Conservation (phyloP, 176 grass and related monocot genomes). For the Triticum monococcum region DNA sequence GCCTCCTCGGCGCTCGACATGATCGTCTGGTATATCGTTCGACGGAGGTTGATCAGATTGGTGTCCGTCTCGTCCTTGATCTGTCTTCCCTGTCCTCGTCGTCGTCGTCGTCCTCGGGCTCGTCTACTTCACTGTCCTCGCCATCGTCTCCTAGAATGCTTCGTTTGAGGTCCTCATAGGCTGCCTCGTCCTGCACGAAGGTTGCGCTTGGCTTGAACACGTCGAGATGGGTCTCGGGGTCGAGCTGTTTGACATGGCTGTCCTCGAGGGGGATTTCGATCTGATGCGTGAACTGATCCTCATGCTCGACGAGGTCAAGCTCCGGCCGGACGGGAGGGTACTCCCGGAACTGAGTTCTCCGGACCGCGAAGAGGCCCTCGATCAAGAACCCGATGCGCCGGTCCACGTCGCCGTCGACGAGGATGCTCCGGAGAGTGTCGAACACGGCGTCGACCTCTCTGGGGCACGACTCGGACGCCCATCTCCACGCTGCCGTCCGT, state of each 20-base stretch:
- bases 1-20: conserved; percentile 61
- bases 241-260: background rate
- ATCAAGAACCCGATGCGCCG: conserved; percentile 37
- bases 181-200: conserved; percentile 27
- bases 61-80: conserved; percentile 39
- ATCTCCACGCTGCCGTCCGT: conserved; percentile 10
- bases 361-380: conserved; percentile 40
- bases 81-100: background rate
- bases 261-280: conserved; percentile 23
- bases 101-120: background rate
- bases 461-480: conserved; percentile 35
- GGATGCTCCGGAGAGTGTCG: conserved; percentile 31
- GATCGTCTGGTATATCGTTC: conserved; percentile 54
- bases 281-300: conserved; percentile 43
- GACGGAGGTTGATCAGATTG: conserved; percentile 34
- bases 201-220: conserved; percentile 37
- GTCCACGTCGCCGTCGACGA: conserved; percentile 38
- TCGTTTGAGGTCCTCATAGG: background rate
- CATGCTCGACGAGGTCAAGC: conserved; percentile 49
- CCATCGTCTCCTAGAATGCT: background rate
- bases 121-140: background rate
- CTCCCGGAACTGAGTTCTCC: conserved; percentile 39
- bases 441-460: conserved; percentile 38
- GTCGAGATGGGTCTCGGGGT: conserved; percentile 46
- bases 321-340: conserved; percentile 19